Evolutionary conservation across 2,329 filamentous ascomycete species (phyloP).

Genomic region (Phialophora macrospora): DNA sequence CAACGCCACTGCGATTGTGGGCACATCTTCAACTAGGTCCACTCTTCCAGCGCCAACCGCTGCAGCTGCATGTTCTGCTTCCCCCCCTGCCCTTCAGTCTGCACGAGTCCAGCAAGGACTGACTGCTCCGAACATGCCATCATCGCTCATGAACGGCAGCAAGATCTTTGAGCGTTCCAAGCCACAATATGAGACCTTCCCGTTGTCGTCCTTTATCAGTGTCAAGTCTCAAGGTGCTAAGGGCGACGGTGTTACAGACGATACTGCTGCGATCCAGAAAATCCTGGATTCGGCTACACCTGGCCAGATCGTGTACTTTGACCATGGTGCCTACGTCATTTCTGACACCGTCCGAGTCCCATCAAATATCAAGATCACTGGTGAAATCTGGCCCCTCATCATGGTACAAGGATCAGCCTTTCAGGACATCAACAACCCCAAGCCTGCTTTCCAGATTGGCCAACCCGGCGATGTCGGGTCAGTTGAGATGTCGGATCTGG

Average conservation of each 20-base stretch:
- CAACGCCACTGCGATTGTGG: background rate
- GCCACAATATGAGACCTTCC: slow-evolving; percentile 78
- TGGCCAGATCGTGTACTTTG: slow-evolving; percentile 67
- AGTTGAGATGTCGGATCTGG: slow-evolving; percentile 86
- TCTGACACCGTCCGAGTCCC: slow-evolving; percentile 65
- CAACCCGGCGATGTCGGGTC: slow-evolving; percentile 74
- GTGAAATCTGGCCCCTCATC: slow-evolving; percentile 89
- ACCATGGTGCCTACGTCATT: slow-evolving; percentile 67
- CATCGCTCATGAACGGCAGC: slow-evolving; percentile 62
- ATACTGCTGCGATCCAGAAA: slow-evolving; percentile 81
- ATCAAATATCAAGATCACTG: slow-evolving; percentile 82
- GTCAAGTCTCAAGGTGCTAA: slow-evolving; percentile 82
- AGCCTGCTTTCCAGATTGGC: slow-evolving; percentile 85
- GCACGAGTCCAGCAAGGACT: slow-evolving; percentile 28
- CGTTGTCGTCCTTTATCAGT: slow-evolving; percentile 74
- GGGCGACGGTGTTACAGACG: slow-evolving; percentile 86
- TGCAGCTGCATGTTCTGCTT: slow-evolving; percentile 29
- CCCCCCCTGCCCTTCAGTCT: slow-evolving; percentile 24
- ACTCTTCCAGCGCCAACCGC: slow-evolving; percentile 3
- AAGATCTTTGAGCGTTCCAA: slow-evolving; percentile 82
- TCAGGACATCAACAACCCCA: slow-evolving; percentile 73
- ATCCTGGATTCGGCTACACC: slow-evolving; percentile 69
- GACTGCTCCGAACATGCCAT: slow-evolving; percentile 27
- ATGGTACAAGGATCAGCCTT: slow-evolving; percentile 80
- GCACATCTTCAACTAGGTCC: slow-evolving; percentile 1